Conservation (phyloP, 331 rosid species). For the Dryas integrifolia region DNA sequence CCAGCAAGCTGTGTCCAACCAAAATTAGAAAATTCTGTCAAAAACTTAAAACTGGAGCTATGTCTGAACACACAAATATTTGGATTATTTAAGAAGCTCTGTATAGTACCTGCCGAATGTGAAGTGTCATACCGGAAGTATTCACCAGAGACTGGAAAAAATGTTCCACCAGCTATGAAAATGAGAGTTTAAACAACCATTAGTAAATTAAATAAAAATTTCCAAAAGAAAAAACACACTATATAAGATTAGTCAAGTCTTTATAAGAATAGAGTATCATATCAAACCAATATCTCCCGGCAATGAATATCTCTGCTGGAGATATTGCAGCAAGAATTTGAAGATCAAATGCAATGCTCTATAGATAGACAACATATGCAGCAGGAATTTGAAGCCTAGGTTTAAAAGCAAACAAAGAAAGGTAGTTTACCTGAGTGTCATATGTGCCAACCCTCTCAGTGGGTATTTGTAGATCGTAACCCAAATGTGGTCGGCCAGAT, state of each 20-base stretch:
- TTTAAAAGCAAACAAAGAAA: constrained; percentile 16
- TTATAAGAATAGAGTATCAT: neutral
- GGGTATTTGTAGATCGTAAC: constrained; percentile 75
- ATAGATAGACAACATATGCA: neutral
- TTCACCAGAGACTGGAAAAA: constrained; percentile 95
- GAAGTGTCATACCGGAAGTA: constrained; percentile 99
- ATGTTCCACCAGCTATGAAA: constrained; percentile 85
- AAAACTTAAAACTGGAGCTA: constrained; percentile 19
- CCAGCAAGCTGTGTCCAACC: constrained; percentile 65
- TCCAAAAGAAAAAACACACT: neutral
- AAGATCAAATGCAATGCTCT: constrained; percentile 4
- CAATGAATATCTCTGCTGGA: too few species aligned
- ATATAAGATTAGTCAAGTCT: neutral
- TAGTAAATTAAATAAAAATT: constrained; percentile 14
- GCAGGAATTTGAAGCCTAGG: constrained; percentile 14
- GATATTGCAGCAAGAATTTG: neutral
- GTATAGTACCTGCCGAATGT: constrained; percentile 75
- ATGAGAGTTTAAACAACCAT: constrained; percentile 14
- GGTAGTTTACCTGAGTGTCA: constrained; percentile 76
- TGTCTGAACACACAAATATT: neutral
- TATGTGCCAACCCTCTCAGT: constrained; percentile 86
- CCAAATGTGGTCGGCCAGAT: constrained; percentile 88
- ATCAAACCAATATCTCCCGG: neutral
- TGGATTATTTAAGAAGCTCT: constrained; percentile 9
- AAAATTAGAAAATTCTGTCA: constrained; percentile 16